phyloP scores from a whole-genome alignment of 2,329 filamentous ascomycete genomes.

The Escovopsis sp. region DNA sequence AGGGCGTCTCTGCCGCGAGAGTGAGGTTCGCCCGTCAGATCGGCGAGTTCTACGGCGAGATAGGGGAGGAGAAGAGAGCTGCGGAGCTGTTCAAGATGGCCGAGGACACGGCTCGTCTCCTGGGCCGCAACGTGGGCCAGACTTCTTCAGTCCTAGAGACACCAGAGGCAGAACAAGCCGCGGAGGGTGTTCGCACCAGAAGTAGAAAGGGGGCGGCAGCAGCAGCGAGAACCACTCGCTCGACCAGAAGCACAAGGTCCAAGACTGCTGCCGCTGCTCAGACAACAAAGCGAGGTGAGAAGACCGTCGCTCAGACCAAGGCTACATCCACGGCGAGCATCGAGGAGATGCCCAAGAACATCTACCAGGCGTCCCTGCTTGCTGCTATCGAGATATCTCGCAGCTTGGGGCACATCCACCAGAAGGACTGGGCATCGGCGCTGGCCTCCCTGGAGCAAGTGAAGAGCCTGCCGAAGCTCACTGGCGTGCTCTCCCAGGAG shows the following conservation, averaged over 20 bases:
- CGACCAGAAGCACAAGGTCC: slow-evolving; percentile 11
- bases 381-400: slow-evolving; percentile 21
- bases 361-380: slow-evolving; percentile 23
- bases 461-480: slow-evolving; percentile 27
- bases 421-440: slow-evolving; percentile 44
- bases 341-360: slow-evolving; percentile 15
- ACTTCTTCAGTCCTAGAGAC: not conserved
- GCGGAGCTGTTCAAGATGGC: slow-evolving; percentile 31
- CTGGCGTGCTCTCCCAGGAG: slow-evolving; percentile 28
- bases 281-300: slow-evolving; percentile 1
- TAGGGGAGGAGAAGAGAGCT: slow-evolving; percentile 30
- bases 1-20: slow-evolving; percentile 21
- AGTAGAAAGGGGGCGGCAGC: slow-evolving; percentile 7
- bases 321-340: slow-evolving; percentile 4
- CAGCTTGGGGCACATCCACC: slow-evolving; percentile 30
- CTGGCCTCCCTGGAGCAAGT: slow-evolving; percentile 38
- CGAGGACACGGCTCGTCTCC: slow-evolving; percentile 29
- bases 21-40: slow-evolving; percentile 38
- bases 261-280: slow-evolving; percentile 5
- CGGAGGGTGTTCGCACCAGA: slow-evolving; percentile 1
- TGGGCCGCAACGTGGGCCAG: slow-evolving; percentile 14
- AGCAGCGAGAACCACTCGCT: slow-evolving; percentile 12
- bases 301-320: slow-evolving; percentile 9
- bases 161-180: slow-evolving; percentile 1
- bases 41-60: slow-evolving; percentile 39